Evolutionary conservation across 345 rosid genomes (phyloP), one percentile per base, ranked within the genome.

Genomic region (Eucalyptus curtisii): DNA sequence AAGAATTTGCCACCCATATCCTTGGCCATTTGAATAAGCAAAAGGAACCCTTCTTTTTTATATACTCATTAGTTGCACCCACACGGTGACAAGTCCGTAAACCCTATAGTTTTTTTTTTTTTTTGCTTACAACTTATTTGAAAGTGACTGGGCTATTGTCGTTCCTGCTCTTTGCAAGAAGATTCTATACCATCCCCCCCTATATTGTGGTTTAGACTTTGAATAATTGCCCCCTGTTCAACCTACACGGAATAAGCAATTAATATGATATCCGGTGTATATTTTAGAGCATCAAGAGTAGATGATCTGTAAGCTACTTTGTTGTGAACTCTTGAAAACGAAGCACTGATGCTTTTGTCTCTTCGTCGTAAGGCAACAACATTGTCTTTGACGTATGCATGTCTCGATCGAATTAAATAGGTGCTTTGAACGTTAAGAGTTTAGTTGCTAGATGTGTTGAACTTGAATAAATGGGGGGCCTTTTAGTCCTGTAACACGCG

Each of bases 191-290:
- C 48, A 61, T 37, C 25, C 76, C 15, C 93, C 96, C 95, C 31
- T 87, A 90, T 93, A 92, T 94, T 92, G 88, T 86, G 97, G 96
- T 91, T 92, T 91, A 90, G 93, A 94, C 95, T 95, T 94, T 92
- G 97, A 95, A 95, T 86, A 89, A n/a, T 49, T 94, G 97, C 93
- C 87, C 88, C 93, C 95, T 49, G 84, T 93, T 95, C 95, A 92
- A 93, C 92, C 89, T 89, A 93, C 95, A 93, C 19, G 12, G 31
- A 68, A 71, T 55, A 48, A 88, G 50, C 66, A 44, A 44, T 31
- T 64, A 6, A 42, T 30, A 30, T 71, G 22, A 37, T 87, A 17
- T 87, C 49, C 84, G 84, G 47, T 76, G 84, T 33, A 61, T 48
- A 49, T 52, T n/a, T 87, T 40, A 68, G 55, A 40, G 47, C 64